phyloP scores from a whole-genome alignment of 352 stramenopile genomes.

The Globisporangium okanoganense region DNA sequence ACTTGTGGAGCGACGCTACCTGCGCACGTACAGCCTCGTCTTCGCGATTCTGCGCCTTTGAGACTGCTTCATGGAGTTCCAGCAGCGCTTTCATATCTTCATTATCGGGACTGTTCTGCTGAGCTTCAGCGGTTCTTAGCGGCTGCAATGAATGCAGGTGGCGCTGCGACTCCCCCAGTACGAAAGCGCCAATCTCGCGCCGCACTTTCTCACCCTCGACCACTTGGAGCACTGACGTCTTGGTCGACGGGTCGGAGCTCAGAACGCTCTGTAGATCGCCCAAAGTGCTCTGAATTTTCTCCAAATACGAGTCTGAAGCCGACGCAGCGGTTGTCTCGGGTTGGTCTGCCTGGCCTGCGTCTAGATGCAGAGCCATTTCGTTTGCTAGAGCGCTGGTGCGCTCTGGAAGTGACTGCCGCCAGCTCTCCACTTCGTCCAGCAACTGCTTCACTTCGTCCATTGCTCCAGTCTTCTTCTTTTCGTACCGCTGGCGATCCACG shows the following conservation, averaged over 20 bases:
- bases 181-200: constrained; percentile 47
- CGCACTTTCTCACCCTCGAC: constrained; percentile 43
- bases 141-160: constrained; percentile 19
- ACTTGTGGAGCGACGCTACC: constrained; percentile 31
- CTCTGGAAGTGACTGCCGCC: constrained; percentile 25
- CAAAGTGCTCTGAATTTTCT: constrained; percentile 28
- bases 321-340: constrained; percentile 15
- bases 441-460: constrained; percentile 15
- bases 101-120: not conserved
- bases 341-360: constrained; percentile 5
- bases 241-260: constrained; percentile 33
- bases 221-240: constrained; percentile 49
- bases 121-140: too few species aligned
- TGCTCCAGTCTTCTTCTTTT: constrained; percentile 12
- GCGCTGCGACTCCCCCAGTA: constrained; percentile 37
- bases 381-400: constrained; percentile 28
- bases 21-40: constrained; percentile 33
- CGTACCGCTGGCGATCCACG: constrained; percentile 14
- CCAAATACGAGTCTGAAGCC: constrained; percentile 20
- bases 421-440: constrained; percentile 38
- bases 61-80: constrained; percentile 32
- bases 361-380: constrained; percentile 26
- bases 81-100: constrained; percentile 26
- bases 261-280: constrained; percentile 37
- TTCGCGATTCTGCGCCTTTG: constrained; percentile 50